phyloP scores from a whole-genome alignment of 495 filamentous ascomycete genomes.

The Durotheca rogersii region DNA sequence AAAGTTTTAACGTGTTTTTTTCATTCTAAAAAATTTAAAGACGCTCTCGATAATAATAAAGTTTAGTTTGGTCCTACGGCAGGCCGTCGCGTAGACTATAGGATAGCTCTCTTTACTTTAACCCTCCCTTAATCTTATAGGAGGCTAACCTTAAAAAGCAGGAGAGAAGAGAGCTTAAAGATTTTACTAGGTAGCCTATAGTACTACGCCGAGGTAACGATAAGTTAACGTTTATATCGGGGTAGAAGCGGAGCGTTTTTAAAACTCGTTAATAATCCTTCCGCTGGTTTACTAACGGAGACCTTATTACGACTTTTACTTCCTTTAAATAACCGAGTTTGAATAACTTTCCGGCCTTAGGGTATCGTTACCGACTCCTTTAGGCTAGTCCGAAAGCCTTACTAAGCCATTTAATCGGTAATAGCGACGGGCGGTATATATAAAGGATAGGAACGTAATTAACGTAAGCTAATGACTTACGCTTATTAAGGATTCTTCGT shows the following conservation, averaged over 20 bases:
- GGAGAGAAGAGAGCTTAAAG: not conserved
- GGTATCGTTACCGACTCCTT: slow-evolving; percentile 63
- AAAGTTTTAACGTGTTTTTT: slow-evolving; percentile 63
- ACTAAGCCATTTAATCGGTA: slow-evolving; percentile 77
- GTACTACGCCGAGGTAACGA: slow-evolving; percentile 43
- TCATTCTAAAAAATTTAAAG: slow-evolving; percentile 40
- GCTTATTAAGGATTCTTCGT: slow-evolving; percentile 76
- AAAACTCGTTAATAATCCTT: slow-evolving; percentile 62
- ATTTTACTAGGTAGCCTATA: not conserved
- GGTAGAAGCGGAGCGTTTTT: slow-evolving; percentile 37
- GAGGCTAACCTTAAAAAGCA: not conserved
- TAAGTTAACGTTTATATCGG: slow-evolving; percentile 28
- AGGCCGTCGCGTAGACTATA: slow-evolving; percentile 24
- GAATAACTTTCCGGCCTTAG: slow-evolving; percentile 67
- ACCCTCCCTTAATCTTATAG: too few relatives aligned
- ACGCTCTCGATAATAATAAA: slow-evolving; percentile 31
- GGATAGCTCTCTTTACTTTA: not conserved
- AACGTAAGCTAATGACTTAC: slow-evolving; percentile 72
- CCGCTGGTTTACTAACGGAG: slow-evolving; percentile 73
- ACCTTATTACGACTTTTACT: slow-evolving; percentile 78
- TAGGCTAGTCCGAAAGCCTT: slow-evolving; percentile 68
- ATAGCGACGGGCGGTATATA: slow-evolving; percentile 67
- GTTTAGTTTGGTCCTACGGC: slow-evolving; percentile 42
- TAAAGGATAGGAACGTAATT: slow-evolving; percentile 73
- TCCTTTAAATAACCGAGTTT: slow-evolving; percentile 76